phyloP scores from a whole-genome alignment of 2,329 filamentous ascomycete genomes.

The Fusarium multiceps region DNA sequence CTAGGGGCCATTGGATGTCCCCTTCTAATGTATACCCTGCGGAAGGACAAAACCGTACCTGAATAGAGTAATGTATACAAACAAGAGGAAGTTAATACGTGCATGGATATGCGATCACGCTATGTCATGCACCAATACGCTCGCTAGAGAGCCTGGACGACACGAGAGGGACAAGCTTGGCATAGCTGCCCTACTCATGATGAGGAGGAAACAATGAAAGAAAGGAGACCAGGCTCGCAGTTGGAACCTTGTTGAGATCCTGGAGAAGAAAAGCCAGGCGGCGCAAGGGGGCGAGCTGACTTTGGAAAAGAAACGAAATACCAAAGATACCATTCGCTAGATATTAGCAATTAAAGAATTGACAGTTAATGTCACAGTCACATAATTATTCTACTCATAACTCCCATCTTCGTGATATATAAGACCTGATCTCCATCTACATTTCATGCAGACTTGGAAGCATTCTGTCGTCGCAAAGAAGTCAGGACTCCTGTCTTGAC shows the following conservation, averaged over 20 bases:
- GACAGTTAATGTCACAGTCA: constrained; percentile 39
- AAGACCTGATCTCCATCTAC: too few species aligned
- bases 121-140: constrained; percentile 49
- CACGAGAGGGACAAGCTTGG: constrained; percentile 18
- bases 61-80: constrained; percentile 57
- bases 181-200: constrained; percentile 36
- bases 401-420: neutral
- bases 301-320: constrained; percentile 42
- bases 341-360: constrained; percentile 48
- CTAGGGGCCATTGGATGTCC: constrained; percentile 25
- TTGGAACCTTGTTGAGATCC: constrained; percentile 28
- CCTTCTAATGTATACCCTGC: constrained; percentile 47
- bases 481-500: neutral
- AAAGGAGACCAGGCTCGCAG: constrained; percentile 23
- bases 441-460: neutral
- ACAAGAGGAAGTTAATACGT: constrained; percentile 51
- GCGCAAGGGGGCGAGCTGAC: constrained; percentile 37
- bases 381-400: neutral
- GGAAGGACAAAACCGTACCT: constrained; percentile 42
- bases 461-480: neutral
- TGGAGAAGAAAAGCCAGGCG: constrained; percentile 38
- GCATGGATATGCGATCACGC: constrained; percentile 45
- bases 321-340: constrained; percentile 57
- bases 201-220: constrained; percentile 32
- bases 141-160: constrained; percentile 48